Conservation (phyloP, 192 early-diverging fungal genomes). For the Rhizophagus clarus region DNA sequence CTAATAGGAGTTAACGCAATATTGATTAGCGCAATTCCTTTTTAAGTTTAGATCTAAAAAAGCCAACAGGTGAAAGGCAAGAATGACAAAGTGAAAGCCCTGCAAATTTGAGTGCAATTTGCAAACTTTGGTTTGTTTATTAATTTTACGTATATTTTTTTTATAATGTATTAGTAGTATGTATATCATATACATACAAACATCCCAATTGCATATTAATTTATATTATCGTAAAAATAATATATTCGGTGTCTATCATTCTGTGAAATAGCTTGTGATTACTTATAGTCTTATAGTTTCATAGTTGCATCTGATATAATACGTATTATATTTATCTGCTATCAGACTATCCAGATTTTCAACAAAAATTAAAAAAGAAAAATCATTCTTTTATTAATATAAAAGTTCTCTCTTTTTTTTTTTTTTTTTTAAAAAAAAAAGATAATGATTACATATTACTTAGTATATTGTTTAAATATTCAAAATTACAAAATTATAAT, state of each 20-base stretch:
- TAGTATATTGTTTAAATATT: no score
- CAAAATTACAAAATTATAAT: no score
- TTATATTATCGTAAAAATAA: no score
- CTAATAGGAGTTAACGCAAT: not conserved
- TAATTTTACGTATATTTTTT: not conserved
- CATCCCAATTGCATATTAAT: not conserved
- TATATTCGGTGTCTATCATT: no score
- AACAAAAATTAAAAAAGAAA: no score
- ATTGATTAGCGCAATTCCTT: not conserved
- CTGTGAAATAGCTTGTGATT: not conserved
- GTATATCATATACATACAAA: not conserved
- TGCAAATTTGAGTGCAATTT: not conserved
- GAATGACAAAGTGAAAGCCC: not conserved
- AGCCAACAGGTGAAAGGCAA: not conserved
- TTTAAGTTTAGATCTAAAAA: not conserved
- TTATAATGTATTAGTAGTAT: not conserved
- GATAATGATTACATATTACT: no score
- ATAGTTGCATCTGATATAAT: not conserved
- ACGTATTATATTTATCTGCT: no score
- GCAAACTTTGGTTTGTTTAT: not conserved
- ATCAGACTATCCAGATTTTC: no score
- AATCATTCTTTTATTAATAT: no score
- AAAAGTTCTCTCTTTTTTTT: no score
- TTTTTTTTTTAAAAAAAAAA: no score
- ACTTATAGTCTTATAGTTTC: not conserved